Evolutionary conservation across 108 stramenopile species (phyloP), one percentile per base, ranked within the genome.

Genomic region (Pseudonitzschia pungens): DNA sequence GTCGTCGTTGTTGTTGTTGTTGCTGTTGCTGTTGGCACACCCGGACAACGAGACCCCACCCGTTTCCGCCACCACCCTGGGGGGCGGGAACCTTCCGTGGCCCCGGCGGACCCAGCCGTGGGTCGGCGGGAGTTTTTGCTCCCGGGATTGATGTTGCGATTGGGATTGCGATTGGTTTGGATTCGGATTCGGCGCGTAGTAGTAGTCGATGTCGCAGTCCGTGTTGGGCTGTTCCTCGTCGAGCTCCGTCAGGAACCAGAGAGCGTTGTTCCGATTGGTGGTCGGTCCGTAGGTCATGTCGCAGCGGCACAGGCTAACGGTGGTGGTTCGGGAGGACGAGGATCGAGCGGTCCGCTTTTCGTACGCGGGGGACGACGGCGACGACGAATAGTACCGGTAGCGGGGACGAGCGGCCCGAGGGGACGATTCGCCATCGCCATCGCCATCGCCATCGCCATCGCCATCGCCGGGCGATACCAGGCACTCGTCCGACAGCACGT

Each of bases 171-270:
- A 4, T 22, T 10, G 10, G 2, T 1, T 11, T 20, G 1, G 9
- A 2, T 24, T 11, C 26, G 24, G 54, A 1, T 12, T 12, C 4
- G 2, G 54, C 9, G 54, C 54, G 54, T 92, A 88, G 80, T 96
- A 96, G 76, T 96, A 96, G 72, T 96, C 95, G 42, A 90, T 83
- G 77, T 96, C 95, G 66, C 91, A 89, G 71, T 96, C 95, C 20
- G 95, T 96, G 8, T 93, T 93, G 44, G 95, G 95, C 36, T 88
- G 84, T 33, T 86, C 81, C 21, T 83, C 76, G 62, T 96, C 95
- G n/a, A 93, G 92, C 65, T 90, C 86, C 28, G 89, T 88, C 15
- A 96, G 87, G 70, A 94, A 96, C 95, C 95, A 96, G 93, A 24
- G 6, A 20, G 24, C 2, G 9, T 51, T 16, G 4, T n/a, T n/a